Conservation (phyloP, 139 green algal genomes). For the Astrephomene gubernaculifera region DNA sequence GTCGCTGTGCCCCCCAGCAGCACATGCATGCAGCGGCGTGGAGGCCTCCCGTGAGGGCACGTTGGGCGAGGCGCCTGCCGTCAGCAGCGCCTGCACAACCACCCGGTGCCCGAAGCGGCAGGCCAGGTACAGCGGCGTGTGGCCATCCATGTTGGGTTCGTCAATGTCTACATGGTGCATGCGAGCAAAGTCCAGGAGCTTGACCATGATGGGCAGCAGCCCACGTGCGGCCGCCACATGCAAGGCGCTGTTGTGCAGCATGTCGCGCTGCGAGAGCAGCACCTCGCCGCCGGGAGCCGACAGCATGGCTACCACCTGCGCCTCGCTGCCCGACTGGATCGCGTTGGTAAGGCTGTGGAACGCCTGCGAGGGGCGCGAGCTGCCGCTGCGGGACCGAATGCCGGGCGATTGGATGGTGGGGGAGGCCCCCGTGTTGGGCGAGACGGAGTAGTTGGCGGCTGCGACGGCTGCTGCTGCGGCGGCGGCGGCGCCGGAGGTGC, state of each 20-base stretch:
- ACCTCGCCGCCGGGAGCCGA: neutral
- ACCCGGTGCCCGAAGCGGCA: slow-evolving; percentile 13
- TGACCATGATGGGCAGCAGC: slow-evolving; percentile 8
- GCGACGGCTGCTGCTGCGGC: too few species aligned
- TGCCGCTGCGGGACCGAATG: neutral
- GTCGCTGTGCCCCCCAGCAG: slow-evolving; percentile 14
- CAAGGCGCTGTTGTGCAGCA: slow-evolving; percentile 36
- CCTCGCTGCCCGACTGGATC: slow-evolving; percentile 20
- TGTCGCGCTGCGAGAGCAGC: slow-evolving; percentile 37
- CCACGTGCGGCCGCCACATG: slow-evolving; percentile 16
- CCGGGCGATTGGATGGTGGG: neutral
- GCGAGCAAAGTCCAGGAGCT: slow-evolving; percentile 23
- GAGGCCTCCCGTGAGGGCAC: slow-evolving; percentile 14
- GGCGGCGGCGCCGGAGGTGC: neutral
- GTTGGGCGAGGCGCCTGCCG: slow-evolving; percentile 22
- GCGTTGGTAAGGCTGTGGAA: slow-evolving; percentile 19
- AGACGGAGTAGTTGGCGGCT: neutral
- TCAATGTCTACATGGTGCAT: neutral
- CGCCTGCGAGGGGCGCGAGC: slow-evolving; percentile 20
- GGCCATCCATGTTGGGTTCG: slow-evolving; percentile 39
- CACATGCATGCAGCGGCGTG: slow-evolving; percentile 23
- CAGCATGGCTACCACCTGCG: neutral
- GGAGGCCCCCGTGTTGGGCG: neutral
- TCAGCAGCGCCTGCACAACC: slow-evolving; percentile 34
- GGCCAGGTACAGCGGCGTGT: slow-evolving; percentile 42